phyloP scores from a whole-genome alignment of 192 early-diverging fungal genomes.

The Coemansia sp. region DNA sequence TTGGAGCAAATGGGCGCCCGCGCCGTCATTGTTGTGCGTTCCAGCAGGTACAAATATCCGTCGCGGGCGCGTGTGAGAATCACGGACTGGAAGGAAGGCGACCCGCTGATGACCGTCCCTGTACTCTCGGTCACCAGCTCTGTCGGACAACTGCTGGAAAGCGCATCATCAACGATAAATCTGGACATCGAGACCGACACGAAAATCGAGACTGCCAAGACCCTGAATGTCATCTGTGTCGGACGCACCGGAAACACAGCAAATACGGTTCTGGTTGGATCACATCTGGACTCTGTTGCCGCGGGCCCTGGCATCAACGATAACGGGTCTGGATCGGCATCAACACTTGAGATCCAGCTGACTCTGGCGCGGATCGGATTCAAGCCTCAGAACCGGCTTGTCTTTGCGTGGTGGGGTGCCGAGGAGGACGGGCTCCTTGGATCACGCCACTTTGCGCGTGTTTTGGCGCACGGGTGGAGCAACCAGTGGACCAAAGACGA shows the following conservation, averaged over 20 bases:
- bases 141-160: slow-evolving; percentile 55
- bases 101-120: slow-evolving; percentile 62
- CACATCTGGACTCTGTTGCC: slow-evolving; percentile 69
- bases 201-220: slow-evolving; percentile 56
- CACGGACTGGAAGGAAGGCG: slow-evolving; percentile 65
- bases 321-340: slow-evolving; percentile 64
- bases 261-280: slow-evolving; percentile 61
- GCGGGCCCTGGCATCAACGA: slow-evolving; percentile 72
- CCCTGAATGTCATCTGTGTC: slow-evolving; percentile 65
- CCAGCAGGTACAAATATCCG: slow-evolving; percentile 43
- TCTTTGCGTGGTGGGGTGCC: slow-evolving; percentile 75
- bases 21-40: slow-evolving; percentile 62
- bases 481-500: slow-evolving; percentile 45
- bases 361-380: slow-evolving; percentile 52
- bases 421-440: slow-evolving; percentile 71
- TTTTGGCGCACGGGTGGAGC: slow-evolving; percentile 47
- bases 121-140: slow-evolving; percentile 61
- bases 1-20: slow-evolving; percentile 61
- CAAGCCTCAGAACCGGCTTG: slow-evolving; percentile 57
- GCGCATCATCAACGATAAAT: slow-evolving; percentile 19
- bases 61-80: slow-evolving; percentile 58
- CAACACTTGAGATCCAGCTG: slow-evolving; percentile 62
- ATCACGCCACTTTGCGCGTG: slow-evolving; percentile 60
- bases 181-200: slow-evolving; percentile 56
- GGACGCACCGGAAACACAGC: slow-evolving; percentile 48